A percentile compares a stretch with the other conserved stretches of the same genome.
Conservation (phyloP, 345 rosid species). For the Brassica incana region DNA sequence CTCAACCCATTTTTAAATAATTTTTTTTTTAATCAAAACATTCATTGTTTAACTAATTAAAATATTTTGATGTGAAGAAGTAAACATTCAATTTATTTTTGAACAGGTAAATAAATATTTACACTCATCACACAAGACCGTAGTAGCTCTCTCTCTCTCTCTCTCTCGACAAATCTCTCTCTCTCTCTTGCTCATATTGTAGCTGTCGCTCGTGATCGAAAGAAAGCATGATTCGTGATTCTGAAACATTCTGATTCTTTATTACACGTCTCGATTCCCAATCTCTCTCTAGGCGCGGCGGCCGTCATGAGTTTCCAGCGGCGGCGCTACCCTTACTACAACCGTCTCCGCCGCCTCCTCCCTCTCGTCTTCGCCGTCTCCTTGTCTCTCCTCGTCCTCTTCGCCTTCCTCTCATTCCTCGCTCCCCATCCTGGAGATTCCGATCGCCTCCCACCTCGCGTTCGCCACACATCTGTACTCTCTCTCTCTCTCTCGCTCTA, state of each 20-base stretch:
- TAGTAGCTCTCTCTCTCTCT: background rate
- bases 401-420: conserved; percentile 70
- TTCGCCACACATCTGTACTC: conserved; percentile 40
- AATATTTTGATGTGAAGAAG: background rate
- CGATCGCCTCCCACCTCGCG: conserved; percentile 38
- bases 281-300: conserved; percentile 12
- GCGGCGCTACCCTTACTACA: conserved; percentile 64
- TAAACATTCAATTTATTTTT: background rate
- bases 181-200: no score
- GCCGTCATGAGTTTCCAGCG: conserved; percentile 60
- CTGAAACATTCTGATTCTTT: background rate
- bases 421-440: conserved; percentile 55
- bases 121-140: background rate
- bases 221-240: background rate
- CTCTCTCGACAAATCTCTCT: no score
- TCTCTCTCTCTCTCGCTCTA: background rate
- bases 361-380: conserved; percentile 54
- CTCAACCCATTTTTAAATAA: no score
- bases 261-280: conserved; percentile 7
- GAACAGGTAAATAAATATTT: background rate
- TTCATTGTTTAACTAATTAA: background rate
- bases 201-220: background rate
- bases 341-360: conserved; percentile 53
- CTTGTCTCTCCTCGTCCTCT: conserved; percentile 59
- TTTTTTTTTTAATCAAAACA: no score